Percentiles rank a stretch among this genome's conserved stretches.
Evolutionary conservation across 2,329 filamentous ascomycete genomes (phyloP).

Genomic region (Ilyonectria robusta): DNA sequence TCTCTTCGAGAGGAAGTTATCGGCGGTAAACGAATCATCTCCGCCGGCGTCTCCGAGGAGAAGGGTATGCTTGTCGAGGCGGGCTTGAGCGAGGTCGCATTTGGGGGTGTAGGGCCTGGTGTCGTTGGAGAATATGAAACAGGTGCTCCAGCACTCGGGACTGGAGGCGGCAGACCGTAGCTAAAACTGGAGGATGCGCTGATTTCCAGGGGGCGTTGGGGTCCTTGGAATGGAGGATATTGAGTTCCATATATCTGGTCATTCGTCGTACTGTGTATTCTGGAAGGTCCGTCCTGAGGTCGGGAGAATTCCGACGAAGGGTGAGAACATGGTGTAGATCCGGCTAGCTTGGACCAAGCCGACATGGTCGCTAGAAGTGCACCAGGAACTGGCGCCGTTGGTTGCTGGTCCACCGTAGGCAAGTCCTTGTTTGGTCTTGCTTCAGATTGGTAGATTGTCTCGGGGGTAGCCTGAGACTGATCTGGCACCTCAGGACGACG

Average conservation of each 20-base stretch:
- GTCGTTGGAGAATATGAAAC: background rate
- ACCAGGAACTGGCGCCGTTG: background rate
- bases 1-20: background rate
- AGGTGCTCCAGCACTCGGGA: background rate
- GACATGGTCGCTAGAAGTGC: background rate
- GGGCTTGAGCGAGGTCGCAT: background rate
- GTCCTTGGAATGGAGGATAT: background rate
- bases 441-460: background rate
- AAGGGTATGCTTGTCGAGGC: background rate
- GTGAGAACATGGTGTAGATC: background rate
- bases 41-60: background rate
- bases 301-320: background rate
- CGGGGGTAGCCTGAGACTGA: no score
- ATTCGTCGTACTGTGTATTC: background rate
- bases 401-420: background rate
- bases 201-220: background rate
- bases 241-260: background rate
- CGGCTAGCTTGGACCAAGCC: background rate
- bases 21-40: background rate
- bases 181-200: background rate
- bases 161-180: background rate
- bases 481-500: background rate
- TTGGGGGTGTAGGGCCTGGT: background rate
- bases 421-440: background rate
- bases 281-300: background rate